Evolutionary conservation across 208 protist genomes (phyloP).

Genomic region (Acanthamoeba sp.): DNA sequence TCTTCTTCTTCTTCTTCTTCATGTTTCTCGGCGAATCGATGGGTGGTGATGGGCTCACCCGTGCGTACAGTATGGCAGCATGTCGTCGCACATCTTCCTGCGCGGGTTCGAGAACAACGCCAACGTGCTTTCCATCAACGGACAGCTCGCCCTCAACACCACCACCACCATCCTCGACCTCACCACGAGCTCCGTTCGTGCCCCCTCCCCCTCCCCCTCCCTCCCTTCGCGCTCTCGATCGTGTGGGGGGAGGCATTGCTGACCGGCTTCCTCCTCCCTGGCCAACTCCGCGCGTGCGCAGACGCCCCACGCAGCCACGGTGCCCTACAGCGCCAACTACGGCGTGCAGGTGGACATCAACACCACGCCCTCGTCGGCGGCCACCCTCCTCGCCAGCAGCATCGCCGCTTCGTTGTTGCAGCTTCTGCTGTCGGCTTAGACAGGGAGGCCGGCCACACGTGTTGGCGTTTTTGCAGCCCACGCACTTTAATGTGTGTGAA

Average conservation of each 20-base stretch:
- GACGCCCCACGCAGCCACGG: neutral
- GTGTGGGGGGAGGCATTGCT: too few species aligned
- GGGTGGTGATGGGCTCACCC: too few species aligned
- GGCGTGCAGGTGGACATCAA: neutral
- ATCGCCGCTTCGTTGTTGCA: neutral
- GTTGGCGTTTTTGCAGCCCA: too few species aligned
- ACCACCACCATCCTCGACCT: constrained; percentile 21
- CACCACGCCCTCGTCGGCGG: neutral
- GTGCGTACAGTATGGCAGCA: neutral
- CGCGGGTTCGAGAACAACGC: neutral
- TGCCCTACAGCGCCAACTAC: constrained; percentile 17
- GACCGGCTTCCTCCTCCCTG: neutral
- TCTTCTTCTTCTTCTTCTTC: too few species aligned
- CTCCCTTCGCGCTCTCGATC: too few species aligned
- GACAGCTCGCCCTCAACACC: neutral
- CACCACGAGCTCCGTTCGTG: neutral
- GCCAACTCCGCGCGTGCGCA: neutral
- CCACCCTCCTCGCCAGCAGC: neutral
- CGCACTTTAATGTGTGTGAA: too few species aligned
- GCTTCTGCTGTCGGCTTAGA: too few species aligned
- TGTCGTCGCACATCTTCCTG: constrained; percentile 16
- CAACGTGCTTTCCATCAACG: neutral
- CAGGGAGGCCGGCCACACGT: too few species aligned
- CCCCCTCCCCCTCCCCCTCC: neutral
- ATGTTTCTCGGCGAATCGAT: too few species aligned